A percentile compares a stretch with the other conserved stretches of the same genome.
Conservation (phyloP, 352 stramenopile genomes). For the Blastocystis sp. region DNA sequence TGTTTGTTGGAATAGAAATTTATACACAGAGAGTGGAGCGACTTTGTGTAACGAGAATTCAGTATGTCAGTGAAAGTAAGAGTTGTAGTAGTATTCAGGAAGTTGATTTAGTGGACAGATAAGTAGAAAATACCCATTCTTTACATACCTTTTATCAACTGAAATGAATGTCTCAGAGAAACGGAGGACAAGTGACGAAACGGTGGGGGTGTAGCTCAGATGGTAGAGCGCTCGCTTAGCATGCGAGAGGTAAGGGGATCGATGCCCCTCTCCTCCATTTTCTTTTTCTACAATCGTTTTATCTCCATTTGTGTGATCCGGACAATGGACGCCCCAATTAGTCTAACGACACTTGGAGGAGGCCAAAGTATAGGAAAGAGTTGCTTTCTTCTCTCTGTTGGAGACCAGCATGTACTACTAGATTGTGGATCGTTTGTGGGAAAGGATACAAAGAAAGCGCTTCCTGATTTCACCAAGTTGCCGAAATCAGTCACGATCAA, state of each 20-base stretch:
- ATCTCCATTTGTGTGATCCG: background rate
- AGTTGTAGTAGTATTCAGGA: background rate
- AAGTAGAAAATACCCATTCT: background rate
- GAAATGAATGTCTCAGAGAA: background rate
- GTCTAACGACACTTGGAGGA: constrained; percentile 5
- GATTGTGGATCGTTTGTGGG: constrained; percentile 31
- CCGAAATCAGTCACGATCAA: constrained; percentile 21
- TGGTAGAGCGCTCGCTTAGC: constrained; percentile 61
- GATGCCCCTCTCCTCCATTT: constrained; percentile 61
- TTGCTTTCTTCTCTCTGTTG: constrained; percentile 48
- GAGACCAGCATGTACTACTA: background rate
- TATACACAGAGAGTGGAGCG: too few species aligned
- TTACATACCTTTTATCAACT: background rate
- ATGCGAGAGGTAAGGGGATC: constrained; percentile 61
- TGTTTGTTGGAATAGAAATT: background rate
- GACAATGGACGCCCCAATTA: background rate
- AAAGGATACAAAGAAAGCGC: constrained; percentile 44
- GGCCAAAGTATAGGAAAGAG: constrained; percentile 53
- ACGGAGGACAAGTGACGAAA: background rate
- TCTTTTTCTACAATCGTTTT: background rate
- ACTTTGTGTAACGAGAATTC: too few species aligned
- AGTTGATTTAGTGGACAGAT: background rate
- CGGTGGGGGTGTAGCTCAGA: constrained; percentile 57
- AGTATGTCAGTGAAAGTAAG: background rate
- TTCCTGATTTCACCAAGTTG: constrained; percentile 30